Evolutionary conservation across 768 basidiomycete species (phyloP).

Genomic region (Lactarius sanguifluus): DNA sequence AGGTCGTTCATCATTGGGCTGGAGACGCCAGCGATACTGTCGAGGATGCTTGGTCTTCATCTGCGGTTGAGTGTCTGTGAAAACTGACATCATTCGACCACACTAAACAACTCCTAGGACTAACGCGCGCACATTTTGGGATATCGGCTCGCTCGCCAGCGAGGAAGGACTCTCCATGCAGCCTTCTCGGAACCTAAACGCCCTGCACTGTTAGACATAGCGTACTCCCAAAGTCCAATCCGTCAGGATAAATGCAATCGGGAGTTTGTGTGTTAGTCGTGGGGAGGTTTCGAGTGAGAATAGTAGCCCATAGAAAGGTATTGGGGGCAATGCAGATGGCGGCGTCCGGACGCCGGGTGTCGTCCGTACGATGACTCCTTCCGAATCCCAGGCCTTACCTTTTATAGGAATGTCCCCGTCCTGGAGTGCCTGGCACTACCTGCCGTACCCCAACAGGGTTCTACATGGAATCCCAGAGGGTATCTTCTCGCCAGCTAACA

Average conservation of each 20-base stretch:
- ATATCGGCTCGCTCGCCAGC: constrained; percentile 1
- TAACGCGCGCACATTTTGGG: not conserved
- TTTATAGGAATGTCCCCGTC: not conserved
- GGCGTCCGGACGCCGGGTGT: too few species aligned
- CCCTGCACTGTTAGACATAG: not conserved
- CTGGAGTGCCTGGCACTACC: too few species aligned
- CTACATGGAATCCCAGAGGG: too few species aligned
- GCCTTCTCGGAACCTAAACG: not conserved
- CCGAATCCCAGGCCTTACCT: not conserved
- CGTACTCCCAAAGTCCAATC: not conserved
- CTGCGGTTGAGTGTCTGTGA: not conserved
- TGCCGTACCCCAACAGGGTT: too few species aligned
- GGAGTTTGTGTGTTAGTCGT: not conserved
- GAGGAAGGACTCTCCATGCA: constrained; percentile 10
- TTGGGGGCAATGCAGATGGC: not conserved
- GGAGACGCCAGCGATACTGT: not conserved
- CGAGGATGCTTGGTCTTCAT: not conserved
- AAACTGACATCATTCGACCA: not conserved
- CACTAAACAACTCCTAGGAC: not conserved
- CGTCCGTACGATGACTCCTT: not conserved
- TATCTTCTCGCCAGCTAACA: too few species aligned
- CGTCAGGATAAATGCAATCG: too few species aligned
- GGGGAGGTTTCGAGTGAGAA: not conserved
- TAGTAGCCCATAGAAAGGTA: not conserved
- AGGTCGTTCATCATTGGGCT: constrained; percentile 2